Conservation (phyloP, 2,329 filamentous ascomycete species). For the Aspergillus glaucus region DNA sequence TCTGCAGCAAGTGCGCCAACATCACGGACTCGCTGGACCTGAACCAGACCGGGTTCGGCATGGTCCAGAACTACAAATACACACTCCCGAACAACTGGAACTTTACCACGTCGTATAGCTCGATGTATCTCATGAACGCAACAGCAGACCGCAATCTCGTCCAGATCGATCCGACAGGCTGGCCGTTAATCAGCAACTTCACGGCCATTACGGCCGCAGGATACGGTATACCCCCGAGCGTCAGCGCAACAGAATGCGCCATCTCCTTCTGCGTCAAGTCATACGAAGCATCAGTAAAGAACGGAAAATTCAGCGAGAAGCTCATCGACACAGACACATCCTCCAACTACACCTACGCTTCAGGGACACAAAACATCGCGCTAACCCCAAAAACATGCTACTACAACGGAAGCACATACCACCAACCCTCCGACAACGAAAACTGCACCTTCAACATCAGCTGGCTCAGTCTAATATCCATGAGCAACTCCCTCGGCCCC, state of each 20-base stretch:
- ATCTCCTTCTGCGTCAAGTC: conserved; percentile 20
- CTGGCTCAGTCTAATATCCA: conserved; percentile 12
- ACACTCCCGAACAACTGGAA: conserved; percentile 13
- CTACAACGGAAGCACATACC: conserved; percentile 9
- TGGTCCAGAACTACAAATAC: conserved; percentile 11
- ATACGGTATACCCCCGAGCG: conserved; percentile 8
- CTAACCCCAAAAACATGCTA: conserved; percentile 18
- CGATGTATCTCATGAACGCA: conserved; percentile 15
- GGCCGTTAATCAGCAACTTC: conserved; percentile 16
- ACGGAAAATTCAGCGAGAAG: conserved; percentile 13
- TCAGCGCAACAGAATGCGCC: conserved; percentile 17
- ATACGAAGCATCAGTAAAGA: conserved; percentile 12
- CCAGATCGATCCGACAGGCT: conserved; percentile 6
- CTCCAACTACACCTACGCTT: conserved; percentile 7
- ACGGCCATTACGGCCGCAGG: conserved; percentile 15
- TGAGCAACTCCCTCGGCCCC: conserved; percentile 13
- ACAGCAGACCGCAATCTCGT: conserved; percentile 10
- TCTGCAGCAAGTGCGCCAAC: conserved; percentile 21
- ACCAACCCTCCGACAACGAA: neutral
- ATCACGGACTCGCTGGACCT: conserved; percentile 11
- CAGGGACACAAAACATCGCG: conserved; percentile 1
- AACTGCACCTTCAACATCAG: conserved; percentile 16
- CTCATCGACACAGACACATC: conserved; percentile 5
- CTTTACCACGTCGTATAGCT: conserved; percentile 9
- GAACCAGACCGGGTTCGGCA: neutral